Conservation (phyloP, 768 basidiomycete genomes). For the Rhizopogon vesiculosus region DNA sequence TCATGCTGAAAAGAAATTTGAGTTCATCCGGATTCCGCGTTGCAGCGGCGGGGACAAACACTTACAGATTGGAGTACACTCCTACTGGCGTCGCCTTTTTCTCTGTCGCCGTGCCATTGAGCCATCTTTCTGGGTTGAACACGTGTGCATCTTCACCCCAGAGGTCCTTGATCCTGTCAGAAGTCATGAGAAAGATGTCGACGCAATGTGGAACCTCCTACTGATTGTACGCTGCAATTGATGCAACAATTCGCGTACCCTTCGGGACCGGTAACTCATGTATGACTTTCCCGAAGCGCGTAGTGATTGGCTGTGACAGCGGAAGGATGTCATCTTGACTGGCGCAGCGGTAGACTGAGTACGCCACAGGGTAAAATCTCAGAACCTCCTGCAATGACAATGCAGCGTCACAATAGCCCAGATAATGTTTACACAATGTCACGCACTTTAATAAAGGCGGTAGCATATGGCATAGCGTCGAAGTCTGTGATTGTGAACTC, state of each 20-base stretch:
- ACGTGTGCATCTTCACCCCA: no score
- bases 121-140: no score
- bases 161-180: no score
- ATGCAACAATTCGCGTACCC: no score
- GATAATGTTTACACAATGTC: background rate
- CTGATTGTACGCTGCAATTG: no score
- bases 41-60: background rate
- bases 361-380: slow-evolving; percentile 17
- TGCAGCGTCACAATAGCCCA: background rate
- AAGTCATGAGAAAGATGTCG: no score
- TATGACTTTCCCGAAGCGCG: slow-evolving; percentile 38
- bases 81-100: no score
- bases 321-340: slow-evolving; percentile 54
- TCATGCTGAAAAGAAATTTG: slow-evolving; percentile 15
- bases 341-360: slow-evolving; percentile 46
- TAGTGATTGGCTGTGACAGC: slow-evolving; percentile 47
- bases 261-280: slow-evolving; percentile 34
- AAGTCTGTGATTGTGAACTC: slow-evolving; percentile 39
- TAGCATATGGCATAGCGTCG: slow-evolving; percentile 45
- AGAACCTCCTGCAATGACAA: slow-evolving; percentile 35
- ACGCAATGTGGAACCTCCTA: no score
- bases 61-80: no score
- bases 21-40: background rate
- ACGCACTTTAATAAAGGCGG: slow-evolving; percentile 40
- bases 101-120: no score